These are phyloP conservation scores for Talaromyces funiculosus DNA, from an alignment of 2,329 filamentous ascomycete genomes.

Conservation along the genomic window DNA sequence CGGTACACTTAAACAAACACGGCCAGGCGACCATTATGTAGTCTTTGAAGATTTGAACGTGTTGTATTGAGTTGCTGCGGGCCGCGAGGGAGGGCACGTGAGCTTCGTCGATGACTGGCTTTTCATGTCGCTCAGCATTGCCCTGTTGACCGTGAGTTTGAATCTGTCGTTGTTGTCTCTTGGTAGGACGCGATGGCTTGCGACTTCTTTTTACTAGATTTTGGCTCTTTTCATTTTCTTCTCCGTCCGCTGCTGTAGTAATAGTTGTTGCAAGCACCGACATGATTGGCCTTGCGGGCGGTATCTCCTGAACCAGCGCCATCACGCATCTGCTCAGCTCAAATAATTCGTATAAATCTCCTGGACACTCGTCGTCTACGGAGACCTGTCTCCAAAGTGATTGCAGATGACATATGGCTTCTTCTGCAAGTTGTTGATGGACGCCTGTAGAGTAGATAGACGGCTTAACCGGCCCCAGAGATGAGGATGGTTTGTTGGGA, in stretches of 20 bases:
- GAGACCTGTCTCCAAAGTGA: not conserved
- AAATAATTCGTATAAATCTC: not conserved
- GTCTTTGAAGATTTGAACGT: not conserved
- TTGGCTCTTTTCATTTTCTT: not conserved
- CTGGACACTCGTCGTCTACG: not conserved
- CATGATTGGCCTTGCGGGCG: not conserved
- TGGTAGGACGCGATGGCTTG: not conserved
- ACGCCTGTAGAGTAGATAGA: not conserved
- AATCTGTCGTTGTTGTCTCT: not conserved
- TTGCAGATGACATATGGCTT: not conserved
- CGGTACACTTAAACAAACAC: not conserved
- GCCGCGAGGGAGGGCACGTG: not conserved
- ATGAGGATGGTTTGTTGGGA: too few relatives aligned
- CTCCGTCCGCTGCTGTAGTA: not conserved
- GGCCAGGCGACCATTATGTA: not conserved
- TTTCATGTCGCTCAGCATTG: not conserved
- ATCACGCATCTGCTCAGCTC: not conserved
- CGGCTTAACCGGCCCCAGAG: too few relatives aligned
- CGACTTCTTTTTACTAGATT: not conserved
- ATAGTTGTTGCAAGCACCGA: not conserved
- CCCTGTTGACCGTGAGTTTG: not conserved
- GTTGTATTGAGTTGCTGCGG: not conserved
- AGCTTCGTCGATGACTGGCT: not conserved
- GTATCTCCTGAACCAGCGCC: not conserved
- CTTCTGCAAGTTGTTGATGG: not conserved